Base-by-base conservation (phyloP, 441 rosid genomes). In the Populus tomentosa region DNA sequence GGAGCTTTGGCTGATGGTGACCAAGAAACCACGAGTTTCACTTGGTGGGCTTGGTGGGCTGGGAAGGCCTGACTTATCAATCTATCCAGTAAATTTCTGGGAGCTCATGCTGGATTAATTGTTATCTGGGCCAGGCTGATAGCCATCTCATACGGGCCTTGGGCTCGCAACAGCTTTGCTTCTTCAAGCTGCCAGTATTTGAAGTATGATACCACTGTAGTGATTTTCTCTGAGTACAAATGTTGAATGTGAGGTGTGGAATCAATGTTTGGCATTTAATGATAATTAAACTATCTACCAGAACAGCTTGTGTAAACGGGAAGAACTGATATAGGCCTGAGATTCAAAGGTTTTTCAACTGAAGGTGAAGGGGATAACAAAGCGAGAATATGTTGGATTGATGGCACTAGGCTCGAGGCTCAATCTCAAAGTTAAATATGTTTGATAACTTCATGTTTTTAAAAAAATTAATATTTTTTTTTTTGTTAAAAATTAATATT, bases 131-230 rank as follows among this genome's bases (percentile, higher is more conserved):
- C 67, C 30, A 94, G 96, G 85, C 90, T 88, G 81, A 96, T 94
- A 70, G 99, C 95, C 94, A 90, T 92, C 87, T 96, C 98, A 83
- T 90, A 88, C 88, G 89, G 97, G 84, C 96, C 98, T 86, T 93
- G 97, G 78, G 97, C 95, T 73, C 90, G 96, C 86, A 96, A 82
- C 74, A 94, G 86, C 89, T 91, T 94, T 61, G 98, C 98, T 88
- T 96, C 99, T 87, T 91, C 98, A 81, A 96, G 91, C 99, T 96
- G 91, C 84, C 75, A 77, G 71, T 50, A 71, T 6, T 72, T 38
- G 70, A 64, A 77, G 64, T 53, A 20, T 61, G 8, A 36, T 5
- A 76, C 10, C 28, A 46, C 1, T 30, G 30, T 36, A 46, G 3
- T 30, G 30, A n/a, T 36, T 59, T 21, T 46, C 21, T 13, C 0